Evolutionary conservation across 2,329 filamentous ascomycete genomes (phyloP), one percentile per base, ranked within the genome.

Genomic region (Trichoderma sp.): DNA sequence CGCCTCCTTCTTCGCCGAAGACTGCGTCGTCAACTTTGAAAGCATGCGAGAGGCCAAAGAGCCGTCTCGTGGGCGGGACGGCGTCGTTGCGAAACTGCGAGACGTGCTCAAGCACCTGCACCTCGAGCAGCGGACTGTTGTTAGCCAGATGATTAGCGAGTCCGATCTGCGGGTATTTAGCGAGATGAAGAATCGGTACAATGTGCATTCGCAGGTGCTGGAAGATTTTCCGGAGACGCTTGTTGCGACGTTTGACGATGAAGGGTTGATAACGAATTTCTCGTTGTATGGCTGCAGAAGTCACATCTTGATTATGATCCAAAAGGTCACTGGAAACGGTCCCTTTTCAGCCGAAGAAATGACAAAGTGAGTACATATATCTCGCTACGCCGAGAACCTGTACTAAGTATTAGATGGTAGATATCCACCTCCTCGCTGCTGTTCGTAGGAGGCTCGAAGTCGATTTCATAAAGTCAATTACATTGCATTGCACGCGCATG

Each of bases 201-300:
- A 47, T 8, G 29, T 66, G 5, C 63, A 66, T n/a, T 16, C 27
- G 1, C n/a, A 58, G 11, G 19, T 58, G 13, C n/a, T 66, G 37
- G 37, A 58, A 0, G 11, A n/a, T n/a, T 66, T 57, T 21, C 53
- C 37, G 7, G 63, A 66, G 63, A 66, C 53, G n/a, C 63, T 66
- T 14, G 63, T 66, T 24, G 63, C 63, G 14, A 66, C 53, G 6
- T 66, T 66, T 49, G 53, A 66, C 27, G 63, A 58, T 2, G 63
- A 66, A 29, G 63, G 63, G 7, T 40, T 66, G 4, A 21, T 66
- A 2, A 49, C 47, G 3, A 66, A n/a, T 1, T 66, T 66, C 29
- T 49, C 47, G 40, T 11, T 66, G 14, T 66, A 66, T 5, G 31
- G 63, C 10, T 66, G 63, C 37, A 58, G 53, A 5, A 66, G 63